Evolutionary conservation across 352 stramenopile genomes (phyloP).

Genomic region (Phytophthora vignae): DNA sequence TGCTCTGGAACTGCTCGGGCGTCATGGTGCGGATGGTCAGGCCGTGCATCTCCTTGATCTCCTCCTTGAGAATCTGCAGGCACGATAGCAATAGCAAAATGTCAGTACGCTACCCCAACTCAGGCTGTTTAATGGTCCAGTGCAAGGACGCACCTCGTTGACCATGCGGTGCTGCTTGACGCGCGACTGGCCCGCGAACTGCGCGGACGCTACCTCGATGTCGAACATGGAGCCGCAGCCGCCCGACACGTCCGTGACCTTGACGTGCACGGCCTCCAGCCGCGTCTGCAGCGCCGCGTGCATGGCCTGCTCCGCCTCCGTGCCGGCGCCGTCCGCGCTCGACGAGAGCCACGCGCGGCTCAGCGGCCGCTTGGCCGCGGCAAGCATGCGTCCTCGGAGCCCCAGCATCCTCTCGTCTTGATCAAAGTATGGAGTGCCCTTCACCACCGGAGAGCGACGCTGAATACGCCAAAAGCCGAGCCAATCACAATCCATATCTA

Average conservation of each 20-base stretch:
- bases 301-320: constrained; percentile 77
- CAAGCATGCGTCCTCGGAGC: too few relatives aligned
- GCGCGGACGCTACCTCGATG: constrained; percentile 83
- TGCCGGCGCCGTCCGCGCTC: constrained; percentile 27
- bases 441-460: too few relatives aligned
- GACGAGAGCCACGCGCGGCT: constrained; percentile 26
- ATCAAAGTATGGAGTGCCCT: too few relatives aligned
- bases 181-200: constrained; percentile 81
- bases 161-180: constrained; percentile 91
- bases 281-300: constrained; percentile 58
- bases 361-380: constrained; percentile 9
- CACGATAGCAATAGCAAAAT: background rate
- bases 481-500: too few relatives aligned
- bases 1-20: constrained; percentile 74
- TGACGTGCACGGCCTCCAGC: constrained; percentile 81
- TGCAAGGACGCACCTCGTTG: constrained; percentile 88
- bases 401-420: too few relatives aligned
- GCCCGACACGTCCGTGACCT: constrained; percentile 88
- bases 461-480: too few relatives aligned
- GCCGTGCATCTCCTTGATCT: constrained; percentile 90
- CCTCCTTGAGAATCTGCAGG: constrained; percentile 78
- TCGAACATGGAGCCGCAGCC: constrained; percentile 92
- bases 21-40: constrained; percentile 87
- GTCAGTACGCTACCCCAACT: too few relatives aligned
- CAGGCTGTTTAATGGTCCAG: too few relatives aligned